phyloP scores from a whole-genome alignment of 805 yeast genomes.

The Saturnispora gosingensis region DNA sequence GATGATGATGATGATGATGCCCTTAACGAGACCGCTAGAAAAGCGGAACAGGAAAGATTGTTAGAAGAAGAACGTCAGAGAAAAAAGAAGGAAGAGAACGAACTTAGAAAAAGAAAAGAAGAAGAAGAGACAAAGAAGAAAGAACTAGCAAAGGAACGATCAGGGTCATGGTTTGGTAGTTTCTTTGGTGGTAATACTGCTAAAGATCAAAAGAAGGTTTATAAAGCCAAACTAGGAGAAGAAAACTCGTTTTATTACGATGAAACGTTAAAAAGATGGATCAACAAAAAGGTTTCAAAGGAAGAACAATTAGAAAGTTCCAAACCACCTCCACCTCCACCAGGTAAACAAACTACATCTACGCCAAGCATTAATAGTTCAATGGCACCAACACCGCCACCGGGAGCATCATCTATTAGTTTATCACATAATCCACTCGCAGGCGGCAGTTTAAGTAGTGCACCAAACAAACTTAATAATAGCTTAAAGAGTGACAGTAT shows the following conservation, averaged over 20 bases:
- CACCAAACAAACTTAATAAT: background rate
- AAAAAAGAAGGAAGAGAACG: slow-evolving; percentile 17
- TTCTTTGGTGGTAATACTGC: slow-evolving; percentile 43
- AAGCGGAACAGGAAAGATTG: slow-evolving; percentile 25
- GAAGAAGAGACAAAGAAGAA: slow-evolving; percentile 7
- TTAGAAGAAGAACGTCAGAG: slow-evolving; percentile 28
- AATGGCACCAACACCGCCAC: slow-evolving; percentile 12
- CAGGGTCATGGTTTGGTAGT: slow-evolving; percentile 53
- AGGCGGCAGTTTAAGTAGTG: background rate
- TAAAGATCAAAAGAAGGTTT: slow-evolving; percentile 56
- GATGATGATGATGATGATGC: slow-evolving; percentile 39
- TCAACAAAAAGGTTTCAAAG: slow-evolving; percentile 55
- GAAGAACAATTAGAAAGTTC: slow-evolving; percentile 51
- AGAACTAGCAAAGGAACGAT: background rate
- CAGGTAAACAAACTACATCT: background rate
- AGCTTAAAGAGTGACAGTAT: slow-evolving; percentile 18
- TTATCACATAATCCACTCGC: slow-evolving; percentile 5
- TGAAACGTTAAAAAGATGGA: slow-evolving; percentile 80
- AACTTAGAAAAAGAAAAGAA: slow-evolving; percentile 11
- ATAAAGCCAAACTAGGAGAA: slow-evolving; percentile 78
- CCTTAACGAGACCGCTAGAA: slow-evolving; percentile 26
- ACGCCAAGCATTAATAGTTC: background rate
- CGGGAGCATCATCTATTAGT: slow-evolving; percentile 26
- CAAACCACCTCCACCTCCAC: slow-evolving; percentile 66
- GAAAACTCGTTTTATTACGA: slow-evolving; percentile 68